phyloP scores from a whole-genome alignment of 2,329 filamentous ascomycete genomes.

The Coniochaeta pulveracea region DNA sequence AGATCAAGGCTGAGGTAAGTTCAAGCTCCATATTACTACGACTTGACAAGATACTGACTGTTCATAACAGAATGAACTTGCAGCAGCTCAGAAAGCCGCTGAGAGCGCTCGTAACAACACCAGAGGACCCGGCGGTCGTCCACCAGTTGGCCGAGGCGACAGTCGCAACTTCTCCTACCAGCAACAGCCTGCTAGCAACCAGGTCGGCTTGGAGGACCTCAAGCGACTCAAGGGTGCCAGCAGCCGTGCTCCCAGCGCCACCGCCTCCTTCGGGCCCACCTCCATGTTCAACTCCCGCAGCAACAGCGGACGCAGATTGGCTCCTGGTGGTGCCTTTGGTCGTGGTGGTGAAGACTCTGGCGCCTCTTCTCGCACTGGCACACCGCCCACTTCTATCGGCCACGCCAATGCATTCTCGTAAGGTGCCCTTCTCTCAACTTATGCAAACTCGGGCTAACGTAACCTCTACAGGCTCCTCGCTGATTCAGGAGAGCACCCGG shows the following conservation, averaged over 20 bases:
- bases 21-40: background rate
- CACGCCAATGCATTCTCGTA: conserved; percentile 93
- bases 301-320: conserved; percentile 76
- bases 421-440: conserved; percentile 19
- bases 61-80: conserved; percentile 51
- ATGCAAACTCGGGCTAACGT: conserved; percentile 17
- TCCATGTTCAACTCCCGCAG: conserved; percentile 84
- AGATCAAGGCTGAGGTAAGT: conserved; percentile 72
- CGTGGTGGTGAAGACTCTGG: conserved; percentile 76
- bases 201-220: conserved; percentile 84
- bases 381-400: conserved; percentile 58
- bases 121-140: conserved; percentile 56
- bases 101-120: conserved; percentile 51
- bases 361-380: conserved; percentile 79
- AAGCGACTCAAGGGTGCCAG: conserved; percentile 62
- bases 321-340: conserved; percentile 60
- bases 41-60: conserved; percentile 11
- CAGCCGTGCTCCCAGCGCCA: conserved; percentile 49
- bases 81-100: conserved; percentile 68
- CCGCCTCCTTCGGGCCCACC: conserved; percentile 64
- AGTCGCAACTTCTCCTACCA: conserved; percentile 72
- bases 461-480: conserved; percentile 38
- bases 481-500: conserved; percentile 50
- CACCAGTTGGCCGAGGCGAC: conserved; percentile 63
- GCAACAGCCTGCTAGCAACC: conserved; percentile 67